Evolutionary conservation across 257 asterid species (phyloP), one percentile per base, ranked within the genome.

Genomic region (Galeopsis tetrahit): DNA sequence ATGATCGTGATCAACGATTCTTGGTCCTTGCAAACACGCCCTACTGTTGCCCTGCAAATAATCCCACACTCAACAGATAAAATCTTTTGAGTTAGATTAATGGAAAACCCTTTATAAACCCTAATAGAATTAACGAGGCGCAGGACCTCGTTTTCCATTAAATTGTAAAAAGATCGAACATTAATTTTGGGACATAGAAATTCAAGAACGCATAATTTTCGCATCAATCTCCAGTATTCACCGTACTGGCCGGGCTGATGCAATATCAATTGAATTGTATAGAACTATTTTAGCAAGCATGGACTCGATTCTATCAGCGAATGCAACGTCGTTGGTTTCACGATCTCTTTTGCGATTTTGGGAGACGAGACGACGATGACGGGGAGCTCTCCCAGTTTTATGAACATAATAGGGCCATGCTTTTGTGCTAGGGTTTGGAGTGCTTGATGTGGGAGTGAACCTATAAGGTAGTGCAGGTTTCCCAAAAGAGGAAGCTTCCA

Each of bases 401-500:
- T 21, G 31, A 40, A 73, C 85, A 83, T 71, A 2, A 82, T 66
- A 38, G 82, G 75, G 10, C 84, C 84, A 64, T 79, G 63, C 44
- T 58, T 74, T 15, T 58, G 46, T 7, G 87, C 75, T 15, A 83
- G 72, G 53, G 58, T 38, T 75, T 44, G 57, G 32, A 83, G 61
- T 42, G 78, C 77, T 56, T 75, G 80, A 48, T 77, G 87, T 6
- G 83, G 83, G 35, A 70, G 72, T 9, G 76, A 72, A 32, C 79
- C 75, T 6, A 36, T 42, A 13, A 79, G 49, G 35, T 39, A 83
- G 46, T 80, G 85, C n/a, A 79, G 6, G 36, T 78, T 82, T 56
- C 87, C 84, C 1, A 82, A 2, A 6, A 79, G 4, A 7, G 87
- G 87, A 31, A 82, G 71, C 61, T 52, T 82, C 82, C 84, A 82